Base-by-base conservation (phyloP, 2,329 filamentous ascomycete species). In the Knufia fluminis region DNA sequence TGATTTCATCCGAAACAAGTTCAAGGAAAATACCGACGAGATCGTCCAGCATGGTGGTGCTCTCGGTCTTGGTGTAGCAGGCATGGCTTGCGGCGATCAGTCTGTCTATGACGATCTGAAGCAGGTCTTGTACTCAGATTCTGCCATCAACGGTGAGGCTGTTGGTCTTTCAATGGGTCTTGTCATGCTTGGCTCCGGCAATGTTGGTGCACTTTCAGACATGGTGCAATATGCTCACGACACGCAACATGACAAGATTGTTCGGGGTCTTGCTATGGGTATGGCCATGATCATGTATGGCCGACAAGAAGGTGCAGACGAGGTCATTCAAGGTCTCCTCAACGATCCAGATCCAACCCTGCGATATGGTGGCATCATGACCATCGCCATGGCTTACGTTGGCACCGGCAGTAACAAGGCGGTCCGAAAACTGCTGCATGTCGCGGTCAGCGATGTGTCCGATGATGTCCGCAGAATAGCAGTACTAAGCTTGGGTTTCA, bases 231-330 rank as follows among this genome's bases (percentile, higher is more conserved):
- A 98, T 63, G 89, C 92, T 3, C 92, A 96, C 62, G 92, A 98
- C 59, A 98, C 92, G 1, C 91, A 94, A 54, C 92, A 98, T 70
- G 92, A 98, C 74, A 98, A 98, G 78, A 97, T 94, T 62, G 89
- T 98, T 20, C 88, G 92, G 44, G 92, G 92, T 64, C 80, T 96
- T 52, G 91, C 92, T 26, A 79, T 98, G 58, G 92, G 92, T 52
- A 97, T 98, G 88, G 89, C 92, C 9, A 75, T 98, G 52, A 95
- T 98, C 72, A 97, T 97, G 91, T 98, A 92, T 61, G 89, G 85
- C 42, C 85, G 89, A 52, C 90, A 97, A 69, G 92, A 98, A 68
- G 85, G 85, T 55, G 92, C 92, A 10, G 92, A 98, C 67, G 86
- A 92, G 62, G 79, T 97, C 60, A 94, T 98, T 57, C 91, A 94